phyloP scores from a whole-genome alignment of 1,139 yeast genomes.

The Blastobotrys malaysiensis region DNA sequence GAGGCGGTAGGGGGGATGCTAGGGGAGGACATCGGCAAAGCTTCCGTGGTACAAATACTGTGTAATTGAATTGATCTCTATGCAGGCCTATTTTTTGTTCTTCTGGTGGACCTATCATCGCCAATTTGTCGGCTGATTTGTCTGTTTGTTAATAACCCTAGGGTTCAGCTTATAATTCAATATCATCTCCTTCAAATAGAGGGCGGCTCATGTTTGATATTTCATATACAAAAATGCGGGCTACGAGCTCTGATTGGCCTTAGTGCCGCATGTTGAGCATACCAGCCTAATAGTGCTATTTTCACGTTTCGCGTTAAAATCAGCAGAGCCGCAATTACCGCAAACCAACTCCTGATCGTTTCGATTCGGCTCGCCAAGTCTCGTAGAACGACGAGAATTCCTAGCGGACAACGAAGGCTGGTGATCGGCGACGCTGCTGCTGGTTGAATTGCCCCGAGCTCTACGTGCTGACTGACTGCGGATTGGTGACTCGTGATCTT shows the following conservation, averaged over 20 bases:
- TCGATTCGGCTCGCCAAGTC: not conserved
- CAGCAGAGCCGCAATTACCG: slow-evolving; percentile 16
- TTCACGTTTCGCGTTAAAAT: slow-evolving; percentile 18
- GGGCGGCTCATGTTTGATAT: no score
- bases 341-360: slow-evolving; percentile 13
- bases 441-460: not conserved
- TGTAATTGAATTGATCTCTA: not conserved
- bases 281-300: slow-evolving; percentile 17
- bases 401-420: slow-evolving; percentile 10
- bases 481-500: slow-evolving; percentile 2
- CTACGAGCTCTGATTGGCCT: not conserved
- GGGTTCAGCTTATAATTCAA: no score
- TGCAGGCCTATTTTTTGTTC: not conserved
- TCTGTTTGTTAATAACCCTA: no score
- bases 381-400: slow-evolving; percentile 6
- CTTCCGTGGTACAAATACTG: not conserved
- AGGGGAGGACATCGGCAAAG: not conserved
- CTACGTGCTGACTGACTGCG: not conserved
- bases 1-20: slow-evolving; percentile 1
- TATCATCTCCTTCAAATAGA: no score
- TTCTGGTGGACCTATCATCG: no score
- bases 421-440: not conserved
- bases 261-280: slow-evolving; percentile 15
- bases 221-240: not conserved
- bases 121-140: no score